Percentiles rank a stretch among this genome's conserved stretches.
phyloP scores from a whole-genome alignment of 192 early-diverging fungal genomes.

The Coemansia sp. region DNA sequence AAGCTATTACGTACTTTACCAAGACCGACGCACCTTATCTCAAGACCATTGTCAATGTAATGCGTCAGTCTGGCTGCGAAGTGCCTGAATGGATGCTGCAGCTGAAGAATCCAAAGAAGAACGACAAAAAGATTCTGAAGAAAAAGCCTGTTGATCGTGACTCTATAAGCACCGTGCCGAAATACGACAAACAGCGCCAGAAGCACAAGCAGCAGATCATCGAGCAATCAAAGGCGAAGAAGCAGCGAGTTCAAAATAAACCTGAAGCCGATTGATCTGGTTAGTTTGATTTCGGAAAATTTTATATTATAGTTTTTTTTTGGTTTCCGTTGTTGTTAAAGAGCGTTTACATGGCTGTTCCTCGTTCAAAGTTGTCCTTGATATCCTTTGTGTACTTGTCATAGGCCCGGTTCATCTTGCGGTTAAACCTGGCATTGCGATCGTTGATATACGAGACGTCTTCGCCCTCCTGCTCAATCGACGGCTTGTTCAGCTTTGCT shows the following conservation, averaged over 20 bases:
- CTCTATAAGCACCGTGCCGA: conserved; percentile 74
- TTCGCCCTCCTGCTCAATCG: conserved; percentile 68
- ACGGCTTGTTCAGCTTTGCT: conserved; percentile 53
- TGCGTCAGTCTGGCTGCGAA: conserved; percentile 92
- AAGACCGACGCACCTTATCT: conserved; percentile 88
- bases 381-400: conserved; percentile 96
- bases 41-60: conserved; percentile 94
- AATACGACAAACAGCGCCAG: conserved; percentile 69
- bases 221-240: conserved; percentile 52
- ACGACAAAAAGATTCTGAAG: conserved; percentile 67
- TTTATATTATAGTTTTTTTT: no score
- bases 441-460: conserved; percentile 97
- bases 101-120: conserved; percentile 66
- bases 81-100: conserved; percentile 98
- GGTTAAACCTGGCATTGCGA: conserved; percentile 92
- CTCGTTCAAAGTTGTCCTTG: conserved; percentile 82
- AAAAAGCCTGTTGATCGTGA: conserved; percentile 73
- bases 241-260: conserved; percentile 12
- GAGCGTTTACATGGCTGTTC: conserved; percentile 65
- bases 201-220: conserved; percentile 61
- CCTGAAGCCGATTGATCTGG: neutral
- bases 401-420: conserved; percentile 92
- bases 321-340: no score
- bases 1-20: conserved; percentile 94
- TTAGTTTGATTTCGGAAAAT: no score